phyloP scores from a whole-genome alignment of 306 rosid genomes.

The Medicago truncatula region MtrunA17r5.0-ANR NC_053046.1:9175001-9175500 shows the following conservation, averaged over 20 bases:
- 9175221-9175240: neutral
- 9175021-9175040: conserved; percentile 21
- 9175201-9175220: conserved; percentile 9
- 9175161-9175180: neutral
- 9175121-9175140: conserved; percentile 21
- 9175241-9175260: neutral
- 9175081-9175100: conserved; percentile 20
- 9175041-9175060: conserved; percentile 10
- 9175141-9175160: conserved; percentile 30
- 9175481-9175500: conserved; percentile 95
- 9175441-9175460: conserved; percentile 77
- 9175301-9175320: conserved; percentile 9
- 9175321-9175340: conserved; percentile 3
- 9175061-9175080: neutral
- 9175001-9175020: conserved; percentile 25
- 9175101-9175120: conserved; percentile 29
- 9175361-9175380: conserved; percentile 17
- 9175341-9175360: conserved; percentile 21
- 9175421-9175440: conserved; percentile 93
- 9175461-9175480: conserved; percentile 93
- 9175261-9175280: conserved; percentile 25
- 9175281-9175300: conserved; percentile 30
- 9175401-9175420: conserved; percentile 96
- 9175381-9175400: conserved; percentile 61
- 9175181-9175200: neutral